Evolutionary conservation across 2,329 filamentous ascomycete genomes (phyloP).

Genomic region (Gliomastix tumulicola): DNA sequence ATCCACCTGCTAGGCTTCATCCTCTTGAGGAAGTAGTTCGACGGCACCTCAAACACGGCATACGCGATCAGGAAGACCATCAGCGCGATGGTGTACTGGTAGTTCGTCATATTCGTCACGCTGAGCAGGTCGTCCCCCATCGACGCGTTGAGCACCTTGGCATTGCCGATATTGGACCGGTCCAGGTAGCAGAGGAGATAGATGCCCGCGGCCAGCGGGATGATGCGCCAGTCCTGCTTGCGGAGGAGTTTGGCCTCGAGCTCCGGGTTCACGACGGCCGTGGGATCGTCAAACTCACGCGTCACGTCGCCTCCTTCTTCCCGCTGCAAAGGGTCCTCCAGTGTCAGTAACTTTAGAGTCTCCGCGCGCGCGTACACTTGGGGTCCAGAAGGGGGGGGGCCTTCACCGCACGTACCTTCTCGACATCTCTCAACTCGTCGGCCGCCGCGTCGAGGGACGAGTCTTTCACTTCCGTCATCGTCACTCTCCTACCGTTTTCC

Average conservation of each 20-base stretch:
- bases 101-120: conserved; percentile 52
- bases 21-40: conserved; percentile 60
- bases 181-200: conserved; percentile 53
- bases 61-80: conserved; percentile 57
- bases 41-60: conserved; percentile 55
- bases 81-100: conserved; percentile 53
- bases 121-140: conserved; percentile 55
- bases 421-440: too few relatives aligned
- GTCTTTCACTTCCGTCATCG: too few relatives aligned
- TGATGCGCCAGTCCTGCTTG: conserved; percentile 44
- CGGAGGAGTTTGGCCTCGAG: conserved; percentile 8
- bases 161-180: conserved; percentile 61
- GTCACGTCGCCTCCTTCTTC: too few relatives aligned
- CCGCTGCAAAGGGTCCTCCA: too few relatives aligned
- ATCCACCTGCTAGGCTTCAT: conserved; percentile 57
- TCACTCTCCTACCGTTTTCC: too few relatives aligned
- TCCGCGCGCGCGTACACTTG: too few relatives aligned
- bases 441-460: too few relatives aligned
- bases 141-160: conserved; percentile 56
- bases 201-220: conserved; percentile 44
- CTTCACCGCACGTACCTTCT: too few relatives aligned
- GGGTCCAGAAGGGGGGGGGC: too few relatives aligned
- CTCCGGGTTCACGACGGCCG: background rate
- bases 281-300: background rate
- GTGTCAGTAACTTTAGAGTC: too few relatives aligned